These are phyloP conservation scores for Pythium rishiriense DNA, from an alignment of 352 stramenopile genomes.

Conservation along the genomic window DNA sequence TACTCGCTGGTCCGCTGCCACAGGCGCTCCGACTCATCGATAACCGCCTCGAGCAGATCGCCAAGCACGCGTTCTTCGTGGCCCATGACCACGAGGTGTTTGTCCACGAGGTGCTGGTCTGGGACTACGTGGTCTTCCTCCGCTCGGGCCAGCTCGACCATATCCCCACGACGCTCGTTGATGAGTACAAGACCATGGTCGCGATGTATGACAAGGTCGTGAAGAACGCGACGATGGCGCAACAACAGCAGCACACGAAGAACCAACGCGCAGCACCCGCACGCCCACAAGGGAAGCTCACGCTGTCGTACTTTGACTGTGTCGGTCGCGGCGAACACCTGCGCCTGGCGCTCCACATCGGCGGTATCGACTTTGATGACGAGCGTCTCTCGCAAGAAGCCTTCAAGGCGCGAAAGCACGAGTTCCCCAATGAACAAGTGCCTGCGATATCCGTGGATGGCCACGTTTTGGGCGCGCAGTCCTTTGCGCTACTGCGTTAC, in stretches of 20 bases:
- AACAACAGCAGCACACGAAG: neutral
- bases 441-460: slow-evolving; percentile 32
- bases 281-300: neutral
- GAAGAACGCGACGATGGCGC: neutral
- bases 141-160: slow-evolving; percentile 12
- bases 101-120: slow-evolving; percentile 31
- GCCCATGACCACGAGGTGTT: slow-evolving; percentile 12
- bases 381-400: slow-evolving; percentile 30
- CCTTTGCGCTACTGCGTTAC: slow-evolving; percentile 38
- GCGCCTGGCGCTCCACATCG: slow-evolving; percentile 31
- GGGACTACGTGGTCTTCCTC: slow-evolving; percentile 23
- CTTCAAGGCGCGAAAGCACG: slow-evolving; percentile 29
- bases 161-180: slow-evolving; percentile 21
- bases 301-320: slow-evolving; percentile 38
- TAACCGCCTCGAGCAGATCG: slow-evolving; percentile 9
- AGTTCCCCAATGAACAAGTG: slow-evolving; percentile 31
- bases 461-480: slow-evolving; percentile 22
- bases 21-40: slow-evolving; percentile 10
- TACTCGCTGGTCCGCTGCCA: slow-evolving; percentile 7
- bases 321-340: slow-evolving; percentile 28
- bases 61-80: neutral
- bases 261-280: neutral
- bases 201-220: slow-evolving; percentile 25
- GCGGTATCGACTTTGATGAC: slow-evolving; percentile 36
- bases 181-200: slow-evolving; percentile 20